These are phyloP conservation scores for Aspergillus ostianus DNA, from an alignment of 495 filamentous ascomycete species.

Conservation along the genomic window DNA sequence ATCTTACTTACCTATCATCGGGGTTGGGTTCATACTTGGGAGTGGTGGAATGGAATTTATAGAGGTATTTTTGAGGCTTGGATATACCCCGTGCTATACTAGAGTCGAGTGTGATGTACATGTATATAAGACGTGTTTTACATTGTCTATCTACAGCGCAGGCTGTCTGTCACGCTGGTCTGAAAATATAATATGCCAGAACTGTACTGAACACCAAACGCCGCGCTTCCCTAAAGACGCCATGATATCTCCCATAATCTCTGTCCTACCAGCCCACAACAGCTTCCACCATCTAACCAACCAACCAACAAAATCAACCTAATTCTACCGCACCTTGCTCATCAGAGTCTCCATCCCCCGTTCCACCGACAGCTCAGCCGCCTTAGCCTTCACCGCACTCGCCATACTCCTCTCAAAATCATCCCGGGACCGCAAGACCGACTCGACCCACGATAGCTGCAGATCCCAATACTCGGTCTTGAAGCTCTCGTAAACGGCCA, in stretches of 20 bases:
- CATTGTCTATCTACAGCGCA: neutral
- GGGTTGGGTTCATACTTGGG: neutral
- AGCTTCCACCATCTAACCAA: neutral
- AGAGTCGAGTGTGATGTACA: neutral
- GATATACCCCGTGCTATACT: neutral
- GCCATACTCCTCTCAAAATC: constrained; percentile 92
- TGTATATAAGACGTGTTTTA: neutral
- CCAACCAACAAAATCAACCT: constrained; percentile 21
- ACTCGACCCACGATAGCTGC: constrained; percentile 94
- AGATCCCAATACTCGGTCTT: constrained; percentile 91
- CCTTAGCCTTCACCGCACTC: constrained; percentile 79
- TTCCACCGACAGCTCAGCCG: constrained; percentile 76
- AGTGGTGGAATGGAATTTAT: neutral
- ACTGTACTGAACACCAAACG: constrained; percentile 13
- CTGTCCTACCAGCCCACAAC: neutral
- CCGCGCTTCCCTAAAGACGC: constrained; percentile 19
- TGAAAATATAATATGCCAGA: neutral
- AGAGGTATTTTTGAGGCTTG: neutral
- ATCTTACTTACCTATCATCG: neutral
- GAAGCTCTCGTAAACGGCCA: constrained; percentile 76
- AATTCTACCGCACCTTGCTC: constrained; percentile 85
- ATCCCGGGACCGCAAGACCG: constrained; percentile 79
- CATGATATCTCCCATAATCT: neutral
- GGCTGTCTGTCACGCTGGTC: neutral
- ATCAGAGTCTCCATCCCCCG: constrained; percentile 84